phyloP scores from a whole-genome alignment of 805 yeast species.

The Yarrowia phangngaensis region DNA sequence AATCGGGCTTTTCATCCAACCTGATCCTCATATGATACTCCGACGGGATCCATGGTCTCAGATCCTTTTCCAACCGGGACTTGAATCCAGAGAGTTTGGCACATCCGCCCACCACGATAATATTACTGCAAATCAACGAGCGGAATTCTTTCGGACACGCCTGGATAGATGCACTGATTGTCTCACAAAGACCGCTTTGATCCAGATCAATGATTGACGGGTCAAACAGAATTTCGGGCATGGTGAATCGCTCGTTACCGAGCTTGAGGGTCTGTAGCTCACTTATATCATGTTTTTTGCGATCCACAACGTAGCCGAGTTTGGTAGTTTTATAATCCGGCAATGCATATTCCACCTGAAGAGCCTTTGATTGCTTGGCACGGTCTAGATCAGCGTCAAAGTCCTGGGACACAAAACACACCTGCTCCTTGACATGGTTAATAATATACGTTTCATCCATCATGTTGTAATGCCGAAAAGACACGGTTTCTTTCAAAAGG shows the following conservation, averaged over 20 bases:
- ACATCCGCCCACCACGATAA: slow-evolving; percentile 79
- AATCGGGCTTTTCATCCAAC: slow-evolving; percentile 40
- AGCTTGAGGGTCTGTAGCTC: slow-evolving; percentile 59
- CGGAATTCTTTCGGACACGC: slow-evolving; percentile 64
- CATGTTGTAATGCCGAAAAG: slow-evolving; percentile 89
- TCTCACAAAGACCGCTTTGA: slow-evolving; percentile 72
- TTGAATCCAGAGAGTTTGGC: slow-evolving; percentile 65
- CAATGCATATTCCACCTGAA: slow-evolving; percentile 65
- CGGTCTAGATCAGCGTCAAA: slow-evolving; percentile 49
- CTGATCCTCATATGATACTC: slow-evolving; percentile 36
- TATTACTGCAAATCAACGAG: slow-evolving; percentile 75
- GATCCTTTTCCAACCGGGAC: slow-evolving; percentile 48
- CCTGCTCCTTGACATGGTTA: slow-evolving; percentile 76
- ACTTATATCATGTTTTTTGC: slow-evolving; percentile 32
- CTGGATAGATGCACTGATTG: slow-evolving; percentile 63
- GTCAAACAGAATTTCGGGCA: slow-evolving; percentile 82
- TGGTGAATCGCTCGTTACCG: slow-evolving; percentile 79
- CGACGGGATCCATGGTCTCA: slow-evolving; percentile 39
- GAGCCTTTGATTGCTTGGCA: slow-evolving; percentile 37
- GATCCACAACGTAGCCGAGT: slow-evolving; percentile 57
- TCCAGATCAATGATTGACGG: slow-evolving; percentile 77
- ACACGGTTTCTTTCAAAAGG: slow-evolving; percentile 72
- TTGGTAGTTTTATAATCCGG: slow-evolving; percentile 84
- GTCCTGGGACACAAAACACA: slow-evolving; percentile 65
- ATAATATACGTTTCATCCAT: slow-evolving; percentile 84